Evolutionary conservation across 2,329 filamentous ascomycete species (phyloP), one percentile per base, ranked within the genome.

Genomic region (Beauveria rudraprayagi): DNA sequence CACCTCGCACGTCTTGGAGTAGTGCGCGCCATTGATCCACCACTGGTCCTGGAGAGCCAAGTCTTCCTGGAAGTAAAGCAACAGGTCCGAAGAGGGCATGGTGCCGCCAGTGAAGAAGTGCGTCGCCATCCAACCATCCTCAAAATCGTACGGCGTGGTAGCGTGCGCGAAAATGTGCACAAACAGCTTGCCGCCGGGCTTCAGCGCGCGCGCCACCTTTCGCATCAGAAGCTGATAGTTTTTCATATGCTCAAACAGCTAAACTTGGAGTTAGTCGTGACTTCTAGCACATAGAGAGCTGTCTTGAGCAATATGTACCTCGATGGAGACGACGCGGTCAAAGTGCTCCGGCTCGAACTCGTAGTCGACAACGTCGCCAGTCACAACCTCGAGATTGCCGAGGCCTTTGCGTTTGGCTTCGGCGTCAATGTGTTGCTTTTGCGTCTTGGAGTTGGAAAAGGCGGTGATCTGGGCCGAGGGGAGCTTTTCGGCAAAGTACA

Each of bases 211-310:
- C 3, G 78, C 69, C 17, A 89, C 74, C 71, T 90, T 90, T 48
- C 80, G 78, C 75, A 90, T 82, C 26, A 90, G 79, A 14, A 84
- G 74, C 64, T 86, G 81, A 71, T 90, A 89, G 71, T 90, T 90
- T 71, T 90, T 90, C 86, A 90, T 89, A 71, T 90, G 87, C 70
- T 90, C 87, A 68, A 90, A 89, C 14, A 90, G 77, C 78, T 89
- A 26, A 11, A 6, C 6, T n/a, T 22, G 3, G 5, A 4, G n/a
- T 22, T 2, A 40, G 7, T 16, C 48, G 19, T 52, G 19, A 52
- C n/a, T 37, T 16, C 1, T 22, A 17, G 3, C 7, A 9, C 10
- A 34, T 9, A 19, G 14, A 19, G 16, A 17, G 17, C 11, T 28
- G 50, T 8, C n/a, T 52, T 22, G 28, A n/a, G 11, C 10, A 10